Evolutionary conservation across 2,329 filamentous ascomycete species (phyloP).

Genomic region (Didymella segeticola): DNA sequence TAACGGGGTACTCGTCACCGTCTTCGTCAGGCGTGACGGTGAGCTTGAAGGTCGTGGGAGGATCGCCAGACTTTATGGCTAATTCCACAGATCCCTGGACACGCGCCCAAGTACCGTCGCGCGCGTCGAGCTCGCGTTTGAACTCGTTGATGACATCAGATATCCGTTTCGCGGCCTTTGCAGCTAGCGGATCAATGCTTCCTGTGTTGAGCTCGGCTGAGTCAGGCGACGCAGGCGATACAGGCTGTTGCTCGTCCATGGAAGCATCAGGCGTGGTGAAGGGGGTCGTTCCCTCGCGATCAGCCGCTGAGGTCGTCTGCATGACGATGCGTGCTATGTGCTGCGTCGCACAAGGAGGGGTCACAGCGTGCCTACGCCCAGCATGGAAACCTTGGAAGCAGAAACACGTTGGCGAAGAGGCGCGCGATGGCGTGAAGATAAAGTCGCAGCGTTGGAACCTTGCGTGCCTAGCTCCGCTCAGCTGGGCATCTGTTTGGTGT

Average conservation of each 20-base stretch:
- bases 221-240: constrained; percentile 10
- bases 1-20: constrained; percentile 25
- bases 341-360: constrained; percentile 14
- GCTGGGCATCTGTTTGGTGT: constrained; percentile 2
- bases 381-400: not conserved
- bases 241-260: constrained; percentile 2
- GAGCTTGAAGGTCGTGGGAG: constrained; percentile 2
- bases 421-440: not conserved
- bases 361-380: not conserved
- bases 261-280: constrained; percentile 4
- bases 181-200: constrained; percentile 26
- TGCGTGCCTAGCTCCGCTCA: not conserved
- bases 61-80: constrained; percentile 1
- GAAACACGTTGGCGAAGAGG: not conserved
- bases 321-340: constrained; percentile 15
- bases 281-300: constrained; percentile 13
- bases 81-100: constrained; percentile 26
- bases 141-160: constrained; percentile 37
- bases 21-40: constrained; percentile 16
- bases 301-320: constrained; percentile 21
- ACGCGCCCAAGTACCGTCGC: constrained; percentile 23
- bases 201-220: constrained; percentile 1
- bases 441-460: constrained; percentile 2
- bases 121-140: constrained; percentile 30
- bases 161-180: constrained; percentile 26